phyloP scores from a whole-genome alignment of 352 stramenopile genomes.

The Phytophthora lateralis region DNA sequence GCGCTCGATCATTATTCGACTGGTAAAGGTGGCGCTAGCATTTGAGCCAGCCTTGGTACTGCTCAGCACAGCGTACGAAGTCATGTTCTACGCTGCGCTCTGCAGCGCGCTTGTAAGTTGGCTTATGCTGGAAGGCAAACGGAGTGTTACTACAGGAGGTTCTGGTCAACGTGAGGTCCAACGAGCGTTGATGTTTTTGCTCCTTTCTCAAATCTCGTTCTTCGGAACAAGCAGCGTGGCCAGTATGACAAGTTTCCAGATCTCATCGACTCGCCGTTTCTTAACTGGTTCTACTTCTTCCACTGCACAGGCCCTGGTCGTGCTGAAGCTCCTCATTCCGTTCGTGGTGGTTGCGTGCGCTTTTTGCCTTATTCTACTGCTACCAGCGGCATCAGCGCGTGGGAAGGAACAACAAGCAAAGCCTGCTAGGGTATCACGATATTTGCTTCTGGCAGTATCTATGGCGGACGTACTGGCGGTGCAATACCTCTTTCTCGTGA shows the following conservation, averaged over 20 bases:
- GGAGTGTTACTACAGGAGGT: background rate
- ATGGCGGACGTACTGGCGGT: constrained; percentile 73
- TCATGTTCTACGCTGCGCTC: constrained; percentile 72
- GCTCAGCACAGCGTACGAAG: constrained; percentile 80
- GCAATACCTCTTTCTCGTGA: constrained; percentile 80
- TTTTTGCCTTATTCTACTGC: constrained; percentile 56
- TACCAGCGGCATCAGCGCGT: constrained; percentile 22
- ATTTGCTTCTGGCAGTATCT: constrained; percentile 62
- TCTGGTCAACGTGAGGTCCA: constrained; percentile 43
- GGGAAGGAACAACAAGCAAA: constrained; percentile 13
- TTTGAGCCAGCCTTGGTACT: constrained; percentile 61
- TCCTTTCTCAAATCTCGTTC: constrained; percentile 82
- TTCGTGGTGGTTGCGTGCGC: constrained; percentile 71
- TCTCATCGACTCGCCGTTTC: constrained; percentile 79
- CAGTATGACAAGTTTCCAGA: constrained; percentile 82
- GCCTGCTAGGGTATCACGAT: constrained; percentile 32
- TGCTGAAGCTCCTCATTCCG: constrained; percentile 78
- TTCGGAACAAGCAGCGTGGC: constrained; percentile 85
- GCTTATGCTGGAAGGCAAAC: constrained; percentile 55
- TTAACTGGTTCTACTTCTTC: constrained; percentile 66
- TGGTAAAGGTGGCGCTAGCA: constrained; percentile 55
- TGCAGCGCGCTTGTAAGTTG: constrained; percentile 56
- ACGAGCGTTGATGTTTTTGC: constrained; percentile 68
- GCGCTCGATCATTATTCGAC: constrained; percentile 26
- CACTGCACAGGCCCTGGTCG: constrained; percentile 65